These are phyloP conservation scores for Arachnomyces sp. DNA, from an alignment of 2,329 filamentous ascomycete genomes.

Conservation along the genomic window DNA sequence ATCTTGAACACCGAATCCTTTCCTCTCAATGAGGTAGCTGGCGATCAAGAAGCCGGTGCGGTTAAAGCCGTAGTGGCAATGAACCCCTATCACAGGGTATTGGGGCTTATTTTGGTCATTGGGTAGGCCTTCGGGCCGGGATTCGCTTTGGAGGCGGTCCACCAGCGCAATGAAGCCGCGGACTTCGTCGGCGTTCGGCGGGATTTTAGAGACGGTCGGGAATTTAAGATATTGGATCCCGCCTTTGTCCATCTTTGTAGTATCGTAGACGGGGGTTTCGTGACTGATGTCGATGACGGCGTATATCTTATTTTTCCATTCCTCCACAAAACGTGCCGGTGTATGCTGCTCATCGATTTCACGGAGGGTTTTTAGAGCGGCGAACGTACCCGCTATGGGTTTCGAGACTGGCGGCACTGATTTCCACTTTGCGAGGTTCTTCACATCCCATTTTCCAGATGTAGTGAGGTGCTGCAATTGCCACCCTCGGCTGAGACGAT, in stretches of 20 bases:
- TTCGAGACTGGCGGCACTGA: slow-evolving; percentile 68
- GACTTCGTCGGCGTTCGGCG: slow-evolving; percentile 59
- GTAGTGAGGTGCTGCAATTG: slow-evolving; percentile 82
- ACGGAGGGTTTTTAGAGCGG: slow-evolving; percentile 85
- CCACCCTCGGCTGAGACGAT: slow-evolving; percentile 76
- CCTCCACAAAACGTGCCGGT: slow-evolving; percentile 61
- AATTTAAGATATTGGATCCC: slow-evolving; percentile 76
- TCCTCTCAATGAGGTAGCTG: slow-evolving; percentile 79
- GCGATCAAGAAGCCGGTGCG: slow-evolving; percentile 86
- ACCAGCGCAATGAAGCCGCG: slow-evolving; percentile 53
- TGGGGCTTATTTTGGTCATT: slow-evolving; percentile 31
- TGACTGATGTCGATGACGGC: slow-evolving; percentile 87
- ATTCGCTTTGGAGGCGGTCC: slow-evolving; percentile 52
- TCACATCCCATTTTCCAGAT: slow-evolving; percentile 95
- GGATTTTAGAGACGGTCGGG: slow-evolving; percentile 85
- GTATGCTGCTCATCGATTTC: slow-evolving; percentile 81
- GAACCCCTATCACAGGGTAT: slow-evolving; percentile 63
- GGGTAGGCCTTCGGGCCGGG: slow-evolving; percentile 40
- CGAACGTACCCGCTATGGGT: slow-evolving; percentile 71
- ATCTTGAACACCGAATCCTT: slow-evolving; percentile 62
- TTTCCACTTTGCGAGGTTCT: slow-evolving; percentile 90
- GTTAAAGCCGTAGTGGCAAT: slow-evolving; percentile 96
- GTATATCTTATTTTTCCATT: slow-evolving; percentile 60
- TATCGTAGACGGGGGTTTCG: slow-evolving; percentile 83
- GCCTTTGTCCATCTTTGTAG: slow-evolving; percentile 57